Base-by-base conservation (phyloP, 768 basidiomycete species). In the Tylopilus balloui region DNA sequence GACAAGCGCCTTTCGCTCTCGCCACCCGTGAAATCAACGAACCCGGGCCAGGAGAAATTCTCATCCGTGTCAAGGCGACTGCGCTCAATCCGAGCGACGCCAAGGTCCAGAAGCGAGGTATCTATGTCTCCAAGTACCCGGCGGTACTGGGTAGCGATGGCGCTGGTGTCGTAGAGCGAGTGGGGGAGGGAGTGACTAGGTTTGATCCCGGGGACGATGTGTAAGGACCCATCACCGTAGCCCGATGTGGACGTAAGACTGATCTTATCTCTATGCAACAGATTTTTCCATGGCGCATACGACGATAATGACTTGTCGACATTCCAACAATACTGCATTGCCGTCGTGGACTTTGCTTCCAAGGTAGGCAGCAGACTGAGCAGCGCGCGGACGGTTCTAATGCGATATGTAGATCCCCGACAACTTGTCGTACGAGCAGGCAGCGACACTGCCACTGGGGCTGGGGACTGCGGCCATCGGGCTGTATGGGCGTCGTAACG, bases 71-170 rank as follows among this genome's bases (percentile, higher is more conserved):
- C 45, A 63, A 70, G 36, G 68, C 79, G 5, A 70, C 76, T 0
- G 72, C 75, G 3, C 61, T 80, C 41, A 80, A 81, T 52, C 80
- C 80, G 2, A 69, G 72, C 13, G 80, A 82, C 51, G 77, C 76
- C 63, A 78, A 77, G 57, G 68, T 78, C 23, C 76, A 75, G 48
- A 70, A 63, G 42, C 66, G 65, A 41, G 71, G 69, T 2, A 54
- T 67, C 23, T 69, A 70, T 46, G 59, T 73, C 34, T 66, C 69
- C 20, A 54, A 68, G 15, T 80, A 65, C 52, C 80, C 77, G 12
- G 71, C 71, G 5, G 62, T 81, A 2, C 49, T 76, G 0, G 81
- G 81, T 1, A 65, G 60, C 9, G 80, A 83, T 44, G 67, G 70
- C 28, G 75, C 80, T 34, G 81, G 81, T 5, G 70, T 73, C 1